Conservation (phyloP, 2,329 filamentous ascomycete species). For the Hypoxylon sp. region DNA sequence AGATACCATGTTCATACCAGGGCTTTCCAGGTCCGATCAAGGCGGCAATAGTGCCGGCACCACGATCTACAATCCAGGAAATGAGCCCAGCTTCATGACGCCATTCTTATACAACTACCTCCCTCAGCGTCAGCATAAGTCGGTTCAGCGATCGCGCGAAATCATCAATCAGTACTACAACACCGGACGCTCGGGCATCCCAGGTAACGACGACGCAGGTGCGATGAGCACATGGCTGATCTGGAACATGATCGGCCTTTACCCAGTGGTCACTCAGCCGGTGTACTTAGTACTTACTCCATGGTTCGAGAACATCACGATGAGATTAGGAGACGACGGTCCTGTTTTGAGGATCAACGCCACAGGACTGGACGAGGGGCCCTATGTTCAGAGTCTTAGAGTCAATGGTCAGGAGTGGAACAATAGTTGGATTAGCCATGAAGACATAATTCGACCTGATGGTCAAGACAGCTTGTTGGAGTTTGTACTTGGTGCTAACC, state of each 20-base stretch:
- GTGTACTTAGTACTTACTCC: conserved; percentile 68
- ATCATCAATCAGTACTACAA: conserved; percentile 66
- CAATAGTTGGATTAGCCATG: conserved; percentile 70
- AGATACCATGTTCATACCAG: conserved; percentile 56
- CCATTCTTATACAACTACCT: conserved; percentile 72
- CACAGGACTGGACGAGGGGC: conserved; percentile 60
- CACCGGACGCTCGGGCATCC: conserved; percentile 63
- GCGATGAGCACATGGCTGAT: conserved; percentile 72
- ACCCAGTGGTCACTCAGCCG: conserved; percentile 70
- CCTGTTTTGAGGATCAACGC: conserved; percentile 63
- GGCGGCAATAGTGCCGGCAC: conserved; percentile 59
- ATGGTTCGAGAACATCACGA: conserved; percentile 63
- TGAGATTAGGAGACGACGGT: conserved; percentile 63
- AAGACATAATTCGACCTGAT: conserved; percentile 59
- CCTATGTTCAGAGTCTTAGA: conserved; percentile 67
- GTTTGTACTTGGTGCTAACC: conserved; percentile 61
- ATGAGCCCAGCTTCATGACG: conserved; percentile 42
- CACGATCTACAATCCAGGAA: conserved; percentile 66
- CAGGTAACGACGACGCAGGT: conserved; percentile 72
- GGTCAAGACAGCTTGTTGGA: conserved; percentile 62
- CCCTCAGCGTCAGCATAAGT: conserved; percentile 63
- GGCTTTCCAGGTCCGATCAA: conserved; percentile 65
- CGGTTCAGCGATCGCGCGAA: conserved; percentile 63
- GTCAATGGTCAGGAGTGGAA: conserved; percentile 67
- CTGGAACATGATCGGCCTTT: conserved; percentile 70